Conservation (phyloP, 768 basidiomycete genomes). For the Tephrocybe sp. region DNA sequence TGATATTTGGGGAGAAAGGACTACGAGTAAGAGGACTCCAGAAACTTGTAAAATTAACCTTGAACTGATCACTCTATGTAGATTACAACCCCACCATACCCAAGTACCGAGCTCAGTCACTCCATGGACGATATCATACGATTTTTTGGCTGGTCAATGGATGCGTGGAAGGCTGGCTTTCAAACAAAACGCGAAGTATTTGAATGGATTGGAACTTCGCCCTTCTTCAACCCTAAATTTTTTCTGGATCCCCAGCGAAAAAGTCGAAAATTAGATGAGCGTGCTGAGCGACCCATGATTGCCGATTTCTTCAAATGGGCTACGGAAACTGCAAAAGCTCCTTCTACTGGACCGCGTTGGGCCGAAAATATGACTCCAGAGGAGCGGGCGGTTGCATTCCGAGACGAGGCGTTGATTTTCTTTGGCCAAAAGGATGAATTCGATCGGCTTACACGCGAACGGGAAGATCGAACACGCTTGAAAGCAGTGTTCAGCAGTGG, state of each 20-base stretch:
- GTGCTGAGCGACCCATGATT: conserved; percentile 56
- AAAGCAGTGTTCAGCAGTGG: conserved; percentile 49
- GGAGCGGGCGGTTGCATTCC: conserved; percentile 13
- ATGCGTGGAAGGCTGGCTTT: conserved; percentile 53
- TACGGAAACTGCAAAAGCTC: too few relatives aligned
- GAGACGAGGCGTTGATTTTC: conserved; percentile 40
- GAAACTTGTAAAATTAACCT: too few relatives aligned
- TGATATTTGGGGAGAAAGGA: conserved; percentile 50
- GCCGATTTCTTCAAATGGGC: conserved; percentile 54
- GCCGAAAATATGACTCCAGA: not conserved
- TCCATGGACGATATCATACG: conserved; percentile 47
- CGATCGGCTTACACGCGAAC: conserved; percentile 33
- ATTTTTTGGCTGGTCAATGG: conserved; percentile 59
- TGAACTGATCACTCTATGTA: too few relatives aligned
- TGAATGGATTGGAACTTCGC: conserved; percentile 52
- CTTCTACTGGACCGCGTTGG: too few relatives aligned
- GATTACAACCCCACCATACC: conserved; percentile 37
- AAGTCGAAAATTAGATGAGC: conserved; percentile 41
- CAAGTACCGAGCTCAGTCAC: conserved; percentile 39
- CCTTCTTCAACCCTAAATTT: conserved; percentile 46
- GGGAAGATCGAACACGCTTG: conserved; percentile 27
- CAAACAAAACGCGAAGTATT: conserved; percentile 51
- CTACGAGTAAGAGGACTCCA: conserved; percentile 40
- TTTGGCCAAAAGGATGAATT: conserved; percentile 53
- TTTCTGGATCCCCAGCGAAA: conserved; percentile 35